phyloP scores from a whole-genome alignment of 352 stramenopile species.

The Pythium aphanidermatum region DNA sequence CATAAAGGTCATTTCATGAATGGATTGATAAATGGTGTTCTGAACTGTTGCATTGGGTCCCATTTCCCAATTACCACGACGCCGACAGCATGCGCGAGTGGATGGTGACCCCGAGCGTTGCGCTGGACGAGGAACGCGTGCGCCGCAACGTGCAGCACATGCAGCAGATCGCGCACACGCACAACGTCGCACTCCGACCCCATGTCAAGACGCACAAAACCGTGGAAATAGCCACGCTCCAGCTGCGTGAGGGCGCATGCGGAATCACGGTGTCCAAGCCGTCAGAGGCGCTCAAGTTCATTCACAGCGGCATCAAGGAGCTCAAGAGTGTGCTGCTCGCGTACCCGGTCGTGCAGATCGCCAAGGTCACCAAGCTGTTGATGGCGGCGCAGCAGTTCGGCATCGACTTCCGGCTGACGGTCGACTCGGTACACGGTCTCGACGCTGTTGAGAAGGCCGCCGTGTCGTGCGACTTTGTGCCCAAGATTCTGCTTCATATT shows the following conservation, averaged over 20 bases:
- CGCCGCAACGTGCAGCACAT: conserved; percentile 60
- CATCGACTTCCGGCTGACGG: conserved; percentile 51
- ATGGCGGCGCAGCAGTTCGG: conserved; percentile 33
- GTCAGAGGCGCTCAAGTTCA: conserved; percentile 56
- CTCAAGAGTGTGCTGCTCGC: conserved; percentile 57
- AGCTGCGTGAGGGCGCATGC: conserved; percentile 43
- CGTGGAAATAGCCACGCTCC: conserved; percentile 49
- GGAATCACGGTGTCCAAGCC: conserved; percentile 68
- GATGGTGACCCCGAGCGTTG: conserved; percentile 59
- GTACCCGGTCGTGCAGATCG: conserved; percentile 58
- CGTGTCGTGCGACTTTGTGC: conserved; percentile 27
- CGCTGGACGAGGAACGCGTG: conserved; percentile 50
- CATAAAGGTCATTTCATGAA: too few species aligned
- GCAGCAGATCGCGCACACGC: conserved; percentile 39
- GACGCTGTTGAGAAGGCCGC: conserved; percentile 46
- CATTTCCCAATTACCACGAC: too few species aligned
- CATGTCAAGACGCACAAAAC: conserved; percentile 81
- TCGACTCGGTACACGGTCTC: conserved; percentile 52
- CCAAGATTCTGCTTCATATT: conserved; percentile 65
- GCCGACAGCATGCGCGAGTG: conserved; percentile 40
- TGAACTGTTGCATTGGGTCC: too few species aligned
- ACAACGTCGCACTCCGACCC: conserved; percentile 52
- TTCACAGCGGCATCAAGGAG: conserved; percentile 31
- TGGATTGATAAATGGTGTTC: too few species aligned
- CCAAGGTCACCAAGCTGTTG: conserved; percentile 51